phyloP scores from a whole-genome alignment of 2,329 filamentous ascomycete species.

The Sclerotinia trifoliorum region DNA sequence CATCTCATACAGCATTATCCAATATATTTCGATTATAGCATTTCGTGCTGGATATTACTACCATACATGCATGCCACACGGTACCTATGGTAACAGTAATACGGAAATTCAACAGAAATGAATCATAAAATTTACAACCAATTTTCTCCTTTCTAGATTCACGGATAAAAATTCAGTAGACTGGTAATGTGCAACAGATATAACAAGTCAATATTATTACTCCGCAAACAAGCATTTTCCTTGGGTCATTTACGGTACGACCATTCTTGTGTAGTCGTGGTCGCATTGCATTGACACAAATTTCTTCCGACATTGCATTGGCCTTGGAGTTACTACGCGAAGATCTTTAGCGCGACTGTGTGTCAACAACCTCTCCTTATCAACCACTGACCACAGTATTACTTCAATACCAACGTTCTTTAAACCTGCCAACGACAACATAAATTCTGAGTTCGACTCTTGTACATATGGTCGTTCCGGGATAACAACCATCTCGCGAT shows the following conservation, averaged over 20 bases:
- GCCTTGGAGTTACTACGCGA: conserved; percentile 28
- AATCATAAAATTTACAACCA: not conserved
- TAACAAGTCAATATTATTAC: not conserved
- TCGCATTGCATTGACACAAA: conserved; percentile 29
- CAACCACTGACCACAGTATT: conserved; percentile 26
- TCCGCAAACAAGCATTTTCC: conserved; percentile 25
- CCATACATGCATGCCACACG: conserved; percentile 8
- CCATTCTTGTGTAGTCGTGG: not conserved
- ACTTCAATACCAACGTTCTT: conserved; percentile 18
- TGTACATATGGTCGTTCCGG: conserved; percentile 38
- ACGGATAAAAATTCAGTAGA: not conserved
- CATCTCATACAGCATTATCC: not conserved
- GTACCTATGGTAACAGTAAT: conserved; percentile 13
- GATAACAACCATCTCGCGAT: conserved; percentile 36
- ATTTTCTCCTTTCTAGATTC: conserved; percentile 3
- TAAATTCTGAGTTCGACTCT: conserved; percentile 21
- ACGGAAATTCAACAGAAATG: not conserved
- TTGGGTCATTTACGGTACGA: not conserved
- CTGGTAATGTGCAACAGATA: not conserved
- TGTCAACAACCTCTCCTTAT: conserved; percentile 39
- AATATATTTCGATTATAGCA: not conserved
- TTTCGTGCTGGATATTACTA: not conserved
- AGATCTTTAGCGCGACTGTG: conserved; percentile 29
- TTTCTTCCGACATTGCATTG: conserved; percentile 19
- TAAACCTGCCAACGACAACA: conserved; percentile 16